Conservation (phyloP, 371 early-diverging fungal species). For the Mucor velutinosus region DNA sequence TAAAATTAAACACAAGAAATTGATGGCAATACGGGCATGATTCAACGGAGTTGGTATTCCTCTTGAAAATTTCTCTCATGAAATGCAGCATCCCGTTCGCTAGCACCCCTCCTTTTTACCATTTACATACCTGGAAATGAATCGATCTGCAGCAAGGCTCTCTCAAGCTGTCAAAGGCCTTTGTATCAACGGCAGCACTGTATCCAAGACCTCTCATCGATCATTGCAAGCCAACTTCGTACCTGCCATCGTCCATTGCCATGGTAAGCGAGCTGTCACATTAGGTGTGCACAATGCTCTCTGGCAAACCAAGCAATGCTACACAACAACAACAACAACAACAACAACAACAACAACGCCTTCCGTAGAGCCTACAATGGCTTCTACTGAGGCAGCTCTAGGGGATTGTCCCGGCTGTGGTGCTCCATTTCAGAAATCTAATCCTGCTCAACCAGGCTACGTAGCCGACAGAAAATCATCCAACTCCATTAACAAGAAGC, state of each 20-base stretch:
- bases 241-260: not conserved
- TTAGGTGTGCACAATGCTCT: not conserved
- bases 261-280: not conserved
- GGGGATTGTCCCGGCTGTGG: conserved; percentile 73
- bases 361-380: not conserved
- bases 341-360: not conserved
- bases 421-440: conserved; percentile 60
- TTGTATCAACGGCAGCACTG: not conserved
- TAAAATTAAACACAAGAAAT: no score
- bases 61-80: not conserved
- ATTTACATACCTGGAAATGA: not conserved
- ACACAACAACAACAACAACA: not conserved
- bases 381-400: not conserved
- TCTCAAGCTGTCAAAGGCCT: not conserved
- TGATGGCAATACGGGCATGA: no score
- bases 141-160: not conserved
- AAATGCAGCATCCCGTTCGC: not conserved
- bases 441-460: conserved; percentile 56
- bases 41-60: not conserved
- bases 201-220: not conserved
- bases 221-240: not conserved
- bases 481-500: not conserved
- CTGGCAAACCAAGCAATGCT: not conserved
- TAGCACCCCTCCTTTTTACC: not conserved
- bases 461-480: conserved; percentile 31